Evolutionary conservation across 2,329 filamentous ascomycete species (phyloP).

Genomic region (Dothidotthia symphoricarpi): DNA sequence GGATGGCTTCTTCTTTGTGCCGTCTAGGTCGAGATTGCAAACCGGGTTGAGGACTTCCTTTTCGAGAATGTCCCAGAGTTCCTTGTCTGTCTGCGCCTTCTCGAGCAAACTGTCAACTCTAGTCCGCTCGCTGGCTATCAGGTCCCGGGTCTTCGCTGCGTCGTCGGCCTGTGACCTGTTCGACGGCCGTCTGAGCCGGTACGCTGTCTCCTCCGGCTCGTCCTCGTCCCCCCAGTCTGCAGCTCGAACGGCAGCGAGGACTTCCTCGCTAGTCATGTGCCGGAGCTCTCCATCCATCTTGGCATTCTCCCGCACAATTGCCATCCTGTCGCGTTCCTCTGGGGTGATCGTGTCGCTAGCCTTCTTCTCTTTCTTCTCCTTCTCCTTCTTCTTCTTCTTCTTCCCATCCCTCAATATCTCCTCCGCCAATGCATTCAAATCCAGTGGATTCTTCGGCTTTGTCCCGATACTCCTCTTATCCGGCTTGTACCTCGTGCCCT

Average conservation of each 20-base stretch:
- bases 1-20: neutral
- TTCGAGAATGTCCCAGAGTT: slow-evolving; percentile 67
- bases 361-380: neutral
- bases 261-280: neutral
- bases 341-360: neutral
- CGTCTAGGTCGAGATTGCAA: slow-evolving; percentile 54
- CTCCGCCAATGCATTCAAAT: slow-evolving; percentile 17
- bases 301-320: no score
- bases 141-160: slow-evolving; percentile 11
- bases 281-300: no score
- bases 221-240: no score
- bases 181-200: no score
- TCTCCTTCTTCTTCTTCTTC: slow-evolving; percentile 2
- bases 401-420: slow-evolving; percentile 10
- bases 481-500: slow-evolving; percentile 3
- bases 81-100: slow-evolving; percentile 58
- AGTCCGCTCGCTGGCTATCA: slow-evolving; percentile 44
- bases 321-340: no score
- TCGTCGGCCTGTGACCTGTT: slow-evolving; percentile 11
- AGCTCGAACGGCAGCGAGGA: no score
- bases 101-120: slow-evolving; percentile 58
- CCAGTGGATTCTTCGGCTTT: slow-evolving; percentile 3
- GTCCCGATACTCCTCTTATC: slow-evolving; percentile 6
- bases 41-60: slow-evolving; percentile 64
- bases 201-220: no score